Conservation (phyloP, 2,329 filamentous ascomycete genomes). For the Diaporthe capsici region DNA sequence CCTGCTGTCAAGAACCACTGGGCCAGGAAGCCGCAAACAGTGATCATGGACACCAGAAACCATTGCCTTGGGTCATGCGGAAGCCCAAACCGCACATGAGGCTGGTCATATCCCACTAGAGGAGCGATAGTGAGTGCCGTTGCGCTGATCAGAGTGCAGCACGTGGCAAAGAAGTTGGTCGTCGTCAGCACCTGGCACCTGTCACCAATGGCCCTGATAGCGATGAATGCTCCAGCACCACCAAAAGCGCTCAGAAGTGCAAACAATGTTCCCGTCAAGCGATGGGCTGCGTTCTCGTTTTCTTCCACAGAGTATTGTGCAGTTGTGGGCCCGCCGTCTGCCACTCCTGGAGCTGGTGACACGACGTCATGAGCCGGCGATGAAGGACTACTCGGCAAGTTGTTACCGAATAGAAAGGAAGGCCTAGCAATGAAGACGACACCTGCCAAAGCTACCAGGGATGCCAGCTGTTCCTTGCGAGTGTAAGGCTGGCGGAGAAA, state of each 20-base stretch:
- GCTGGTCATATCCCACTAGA: constrained; percentile 61
- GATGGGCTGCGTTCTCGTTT: constrained; percentile 71
- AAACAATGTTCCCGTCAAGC: constrained; percentile 77
- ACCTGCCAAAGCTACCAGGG: constrained; percentile 80
- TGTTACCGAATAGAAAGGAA: constrained; percentile 27
- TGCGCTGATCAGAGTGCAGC: constrained; percentile 30
- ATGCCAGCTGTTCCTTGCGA: constrained; percentile 81
- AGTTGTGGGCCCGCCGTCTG: constrained; percentile 9
- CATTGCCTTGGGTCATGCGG: constrained; percentile 68
- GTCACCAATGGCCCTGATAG: constrained; percentile 44
- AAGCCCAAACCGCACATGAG: constrained; percentile 58
- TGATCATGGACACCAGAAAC: constrained; percentile 77
- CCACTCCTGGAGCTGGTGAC: constrained; percentile 6
- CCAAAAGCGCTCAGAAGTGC: constrained; percentile 85
- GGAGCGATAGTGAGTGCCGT: constrained; percentile 50
- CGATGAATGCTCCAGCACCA: constrained; percentile 64
- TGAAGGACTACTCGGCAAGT: neutral
- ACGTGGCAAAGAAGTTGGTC: constrained; percentile 50
- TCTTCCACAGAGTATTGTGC: constrained; percentile 47
- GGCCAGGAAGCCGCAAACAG: constrained; percentile 69
- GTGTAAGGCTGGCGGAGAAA: constrained; percentile 84
- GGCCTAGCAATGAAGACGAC: constrained; percentile 89
- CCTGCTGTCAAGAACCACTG: constrained; percentile 89
- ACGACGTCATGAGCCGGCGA: neutral
- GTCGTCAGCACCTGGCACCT: constrained; percentile 39